Base-by-base conservation (phyloP, 441 rosid genomes). In the Bocquillonia castaneifolia region DNA sequence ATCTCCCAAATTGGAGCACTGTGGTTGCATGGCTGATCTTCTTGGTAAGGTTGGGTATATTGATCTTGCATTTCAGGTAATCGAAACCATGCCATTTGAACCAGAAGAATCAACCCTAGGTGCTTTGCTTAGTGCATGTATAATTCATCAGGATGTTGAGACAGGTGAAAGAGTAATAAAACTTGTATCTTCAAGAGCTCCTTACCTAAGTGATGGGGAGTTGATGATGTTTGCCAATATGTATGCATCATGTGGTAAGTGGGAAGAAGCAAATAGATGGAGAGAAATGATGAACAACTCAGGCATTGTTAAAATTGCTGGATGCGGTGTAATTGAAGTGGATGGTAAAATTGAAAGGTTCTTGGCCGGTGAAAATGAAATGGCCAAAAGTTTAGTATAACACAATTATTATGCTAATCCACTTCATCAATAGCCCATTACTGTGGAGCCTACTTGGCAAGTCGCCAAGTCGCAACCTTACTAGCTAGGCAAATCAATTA, bases 181-280 rank as follows among this genome's bases (percentile, higher is more conserved):
- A 56, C 36, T 61, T 50, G 34, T 72, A 18, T 72, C 47, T 42
- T 51, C 28, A 2, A 72, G 5, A 63, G 69, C 65, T 51, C 3
- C 28, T 3, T 48, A 25, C 50, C 39, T 71, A n/a, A 71, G 76
- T 26, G 81, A 74, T 51, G 78, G 78, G 18, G 72, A 78, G 66
- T 26, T 74, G 2, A 71, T 74, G 76, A 74, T 78, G 76, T 74
- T 74, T 57, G 47, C 72, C 0, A 71, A 74, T 55, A 59, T 78
- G 26, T 74, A 72, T 48, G 76, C 78, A 50, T 48, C 76, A 1
- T 78, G 74, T 67, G 51, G 71, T 32, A 51, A 54, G 10, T 68
- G 72, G 76, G 76, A 74, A 54, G 78, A 78, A 67, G 78, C 81
- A 34, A 59, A 64, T 23, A 71, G 50, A 71, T 74, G 78, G 77